Evolutionary conservation across 805 yeast species (phyloP), one percentile per base, ranked within the genome.

Genomic region (Nakazawaea ambrosiae): DNA sequence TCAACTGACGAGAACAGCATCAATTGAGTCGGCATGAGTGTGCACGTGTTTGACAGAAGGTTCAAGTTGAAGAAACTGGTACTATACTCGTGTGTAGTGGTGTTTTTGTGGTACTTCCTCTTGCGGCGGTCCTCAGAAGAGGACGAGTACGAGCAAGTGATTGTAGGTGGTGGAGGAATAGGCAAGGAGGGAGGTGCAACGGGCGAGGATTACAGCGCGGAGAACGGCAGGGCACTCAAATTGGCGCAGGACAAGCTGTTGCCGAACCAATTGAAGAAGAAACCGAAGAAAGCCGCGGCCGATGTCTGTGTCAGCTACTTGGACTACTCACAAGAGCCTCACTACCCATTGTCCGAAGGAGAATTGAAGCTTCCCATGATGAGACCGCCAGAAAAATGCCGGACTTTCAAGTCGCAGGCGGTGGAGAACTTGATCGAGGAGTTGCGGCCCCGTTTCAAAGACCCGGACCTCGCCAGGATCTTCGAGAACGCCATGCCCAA

Each of bases 401-500:
- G 96, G 6, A 87, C 95, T 0, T 87, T 85, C 54, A 45, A 43
- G 3, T 80, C 89, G 0, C 46, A 50, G 0, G 73, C 73, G 0
- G 79, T 88, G 3, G 96, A 87, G 45, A 48, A 50, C 12, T 60
- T 78, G 25, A 73, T 87, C 17, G 52, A 46, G 2, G 79, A 75
- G 34, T 61, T 84, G 53, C 69, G 61, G 34, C 34, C 36, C 10
- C 64, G 69, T 45, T 61, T 85, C 15, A 53, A 54, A 25, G 80
- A 79, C 52, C 70, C 70, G 0, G 96, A 87, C 54, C 57, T 88
- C 36, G 82, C 81, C 3, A 61, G 90, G 35, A 57, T 87, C 40
- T 70, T 87, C 47, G 95, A 87, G 50, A 87, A 87, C 54, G 69
- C 90, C 31, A 68, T 86, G 41, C 96, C 96, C 5, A 87, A 87